Percentiles rank a stretch among this genome's conserved stretches.
phyloP scores from a whole-genome alignment of 176 grass and related monocot species.

The Alloteropsis semialata region DNA sequence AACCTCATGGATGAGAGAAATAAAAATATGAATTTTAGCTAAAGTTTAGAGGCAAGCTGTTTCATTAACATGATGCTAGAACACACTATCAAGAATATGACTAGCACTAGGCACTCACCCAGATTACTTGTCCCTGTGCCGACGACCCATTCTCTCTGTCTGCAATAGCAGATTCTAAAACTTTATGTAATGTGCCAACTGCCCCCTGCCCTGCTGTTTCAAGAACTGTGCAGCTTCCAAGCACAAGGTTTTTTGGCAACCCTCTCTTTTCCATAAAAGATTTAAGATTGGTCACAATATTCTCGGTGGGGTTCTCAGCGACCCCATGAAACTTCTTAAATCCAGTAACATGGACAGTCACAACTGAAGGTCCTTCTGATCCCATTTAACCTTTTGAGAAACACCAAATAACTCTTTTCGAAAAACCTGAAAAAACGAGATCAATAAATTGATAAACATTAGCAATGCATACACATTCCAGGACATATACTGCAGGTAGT shows the following conservation, averaged over 20 bases:
- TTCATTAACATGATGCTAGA: slow-evolving; percentile 12
- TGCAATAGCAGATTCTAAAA: slow-evolving; percentile 59
- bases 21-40: slow-evolving; percentile 11
- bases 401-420: slow-evolving; percentile 4
- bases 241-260: slow-evolving; percentile 77
- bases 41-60: background rate
- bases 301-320: slow-evolving; percentile 93
- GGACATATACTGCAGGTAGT: too few relatives aligned
- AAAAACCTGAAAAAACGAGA: slow-evolving; percentile 15
- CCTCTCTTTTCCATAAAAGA: slow-evolving; percentile 79
- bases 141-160: slow-evolving; percentile 52
- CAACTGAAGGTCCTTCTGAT: slow-evolving; percentile 86
- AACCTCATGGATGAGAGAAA: background rate
- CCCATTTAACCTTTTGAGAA: slow-evolving; percentile 62
- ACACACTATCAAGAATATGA: slow-evolving; percentile 5
- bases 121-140: slow-evolving; percentile 60
- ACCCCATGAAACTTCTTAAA: slow-evolving; percentile 98
- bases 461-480: slow-evolving; percentile 21
- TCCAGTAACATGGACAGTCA: slow-evolving; percentile 88
- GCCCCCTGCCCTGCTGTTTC: slow-evolving; percentile 87
- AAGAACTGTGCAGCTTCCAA: slow-evolving; percentile 82
- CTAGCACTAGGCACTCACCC: slow-evolving; percentile 65
- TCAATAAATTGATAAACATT: slow-evolving; percentile 1
- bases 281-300: slow-evolving; percentile 68
- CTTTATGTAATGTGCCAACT: slow-evolving; percentile 55